Base-by-base conservation (phyloP, 257 asterid genomes). In the Coffea canephora region DNA sequence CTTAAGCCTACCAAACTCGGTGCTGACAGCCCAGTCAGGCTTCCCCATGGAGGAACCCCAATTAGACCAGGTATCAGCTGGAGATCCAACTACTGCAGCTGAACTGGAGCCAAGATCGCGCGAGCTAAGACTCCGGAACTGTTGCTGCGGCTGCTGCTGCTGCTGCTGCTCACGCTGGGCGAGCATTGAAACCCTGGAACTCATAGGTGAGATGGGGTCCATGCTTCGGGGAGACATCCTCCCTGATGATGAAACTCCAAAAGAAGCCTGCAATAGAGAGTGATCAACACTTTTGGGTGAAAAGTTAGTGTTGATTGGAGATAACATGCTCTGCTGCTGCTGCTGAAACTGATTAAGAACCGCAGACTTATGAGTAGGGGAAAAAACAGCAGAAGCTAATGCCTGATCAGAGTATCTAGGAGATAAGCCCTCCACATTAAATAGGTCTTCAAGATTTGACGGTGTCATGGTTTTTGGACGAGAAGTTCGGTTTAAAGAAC, bases 161-260 rank as follows among this genome's bases (percentile, higher is more conserved):
- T 61, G 67, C 13, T 87, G 96, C 83, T 89, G 87, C 72, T 91
- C 94, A 8, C 81, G 89, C 66, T 90, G 88, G 74, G 89, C 85
- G 70, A 89, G 89, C 88, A 89, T 88, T 7, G 97, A 84, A 52
- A 87, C 77, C 39, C 94, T 91, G 54, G 98, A 87, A 69, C 90
- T 88, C 89, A 89, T 87, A 45, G 98, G 97, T 27, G 98, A 91
- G 73, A 88, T 81, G 34, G 94, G 93, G 75, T 92, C 98, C 83
- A 88, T 86, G 34, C 82, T 83, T n/a, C 84, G 87, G 31, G 97
- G 96, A 7, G 97, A 91, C 93, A 89, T 91, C 84, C 89, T 89
- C 70, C 95, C 95, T 0, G 95, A 82, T 27, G 96, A 82, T 49
- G 88, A 84, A 71, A 75, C 89, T 6, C 93, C 91, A 52, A 79